A percentile compares a stretch with the other conserved stretches of the same genome.
Conservation (phyloP, 495 filamentous ascomycete genomes). For the Margaritispora aquatica region DNA sequence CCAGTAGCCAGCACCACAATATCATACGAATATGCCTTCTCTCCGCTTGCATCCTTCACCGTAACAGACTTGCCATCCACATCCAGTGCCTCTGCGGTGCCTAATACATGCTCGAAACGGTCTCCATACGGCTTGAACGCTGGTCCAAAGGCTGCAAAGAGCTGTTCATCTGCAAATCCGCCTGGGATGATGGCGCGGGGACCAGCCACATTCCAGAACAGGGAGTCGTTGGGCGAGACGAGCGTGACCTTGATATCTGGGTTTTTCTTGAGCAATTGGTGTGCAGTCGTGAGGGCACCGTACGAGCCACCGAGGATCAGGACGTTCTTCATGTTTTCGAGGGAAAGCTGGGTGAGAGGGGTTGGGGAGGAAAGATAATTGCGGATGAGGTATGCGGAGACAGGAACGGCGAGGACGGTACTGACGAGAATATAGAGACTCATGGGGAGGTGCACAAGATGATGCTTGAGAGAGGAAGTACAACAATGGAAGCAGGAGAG, state of each 20-base stretch:
- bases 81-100: slow-evolving; percentile 44
- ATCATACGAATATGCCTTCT: slow-evolving; percentile 34
- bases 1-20: slow-evolving; percentile 52
- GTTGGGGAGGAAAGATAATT: not conserved
- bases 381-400: not conserved
- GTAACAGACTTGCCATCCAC: slow-evolving; percentile 32
- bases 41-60: slow-evolving; percentile 27
- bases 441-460: slow-evolving; percentile 13
- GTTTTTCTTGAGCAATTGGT: slow-evolving; percentile 18
- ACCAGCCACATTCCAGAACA: slow-evolving; percentile 30
- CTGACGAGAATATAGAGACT: slow-evolving; percentile 6
- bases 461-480: no score
- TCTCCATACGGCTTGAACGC: slow-evolving; percentile 45
- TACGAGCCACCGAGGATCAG: slow-evolving; percentile 29
- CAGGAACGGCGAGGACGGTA: not conserved
- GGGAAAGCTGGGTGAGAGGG: not conserved
- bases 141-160: slow-evolving; percentile 30
- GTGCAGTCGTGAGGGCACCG: slow-evolving; percentile 13
- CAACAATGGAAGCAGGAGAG: no score
- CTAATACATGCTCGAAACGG: slow-evolving; percentile 50
- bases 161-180: slow-evolving; percentile 25
- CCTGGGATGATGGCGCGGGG: slow-evolving; percentile 30
- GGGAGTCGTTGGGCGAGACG: slow-evolving; percentile 29
- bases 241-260: slow-evolving; percentile 29
- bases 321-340: slow-evolving; percentile 19